Evolutionary conservation across 1,284 basidiomycete genomes (phyloP), one percentile per base, ranked within the genome.

Genomic region (Melampsora larici-populina): DNA sequence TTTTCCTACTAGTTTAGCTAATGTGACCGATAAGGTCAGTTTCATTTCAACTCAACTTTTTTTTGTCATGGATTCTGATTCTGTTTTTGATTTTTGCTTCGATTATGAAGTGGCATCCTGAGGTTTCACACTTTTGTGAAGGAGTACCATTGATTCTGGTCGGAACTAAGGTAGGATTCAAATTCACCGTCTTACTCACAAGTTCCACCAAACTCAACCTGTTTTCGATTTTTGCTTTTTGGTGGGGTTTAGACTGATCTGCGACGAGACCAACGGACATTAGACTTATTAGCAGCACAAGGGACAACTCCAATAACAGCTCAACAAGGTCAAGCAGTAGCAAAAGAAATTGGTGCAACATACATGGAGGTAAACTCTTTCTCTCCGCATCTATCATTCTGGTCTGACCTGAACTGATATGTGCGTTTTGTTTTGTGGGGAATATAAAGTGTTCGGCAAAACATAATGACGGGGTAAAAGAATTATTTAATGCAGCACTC

Each of bases 71-170:
- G 40, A 1, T 43, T 43, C 40, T 43, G 48, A 40, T 49, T 21
- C 18, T 49, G 36, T 31, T 18, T 65, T 46, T 24, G 43, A 43
- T 17, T 26, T 21, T 70, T n/a, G 46, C 24, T 9, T 48, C 29
- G 24, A 51, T 55, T 77, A 33, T 68, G 18, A 83, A 96, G 93
- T 99, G 96, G 96, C 93, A 91, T 85, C 94, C 95, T 36, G 96
- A 99, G 86, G 93, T 99, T 78, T 90, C 92, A 55, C 97, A 99
- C 85, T 99, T 98, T 83, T 97, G 94, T 86, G 92, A 95, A 83
- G 90, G 89, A 80, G 93, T 94, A 6, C 97, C 96, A 1, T 87
- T 96, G 79, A 89, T 99, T 81, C 88, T 99, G 40, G 92, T 99
- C 67, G 95, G 90, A 33, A 94, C 94, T 70, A 99, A 99, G 87